phyloP scores from a whole-genome alignment of 345 rosid genomes.

The Moringa oleifera region DNA sequence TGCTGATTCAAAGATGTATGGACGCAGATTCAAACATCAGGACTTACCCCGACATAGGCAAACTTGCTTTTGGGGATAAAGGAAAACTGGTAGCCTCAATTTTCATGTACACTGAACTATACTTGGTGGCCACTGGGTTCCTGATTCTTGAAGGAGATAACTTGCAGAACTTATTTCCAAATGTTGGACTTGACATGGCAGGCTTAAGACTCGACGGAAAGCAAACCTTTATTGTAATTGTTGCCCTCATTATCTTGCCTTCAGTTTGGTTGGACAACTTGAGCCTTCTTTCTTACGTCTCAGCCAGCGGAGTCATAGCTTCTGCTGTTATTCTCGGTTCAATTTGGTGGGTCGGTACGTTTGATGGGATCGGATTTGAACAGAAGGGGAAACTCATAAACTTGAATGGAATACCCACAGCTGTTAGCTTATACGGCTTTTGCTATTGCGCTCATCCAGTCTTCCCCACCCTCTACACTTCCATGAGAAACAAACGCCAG shows the following conservation, averaged over 20 bases:
- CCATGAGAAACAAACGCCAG: slow-evolving; percentile 73
- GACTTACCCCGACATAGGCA: slow-evolving; percentile 82
- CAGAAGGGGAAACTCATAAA: slow-evolving; percentile 39
- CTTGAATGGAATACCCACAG: slow-evolving; percentile 56
- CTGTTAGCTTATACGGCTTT: slow-evolving; percentile 83
- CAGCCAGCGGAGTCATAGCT: slow-evolving; percentile 87
- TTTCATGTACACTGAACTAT: slow-evolving; percentile 77
- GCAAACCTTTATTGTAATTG: slow-evolving; percentile 53
- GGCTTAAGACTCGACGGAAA: slow-evolving; percentile 44
- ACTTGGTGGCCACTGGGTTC: slow-evolving; percentile 75
- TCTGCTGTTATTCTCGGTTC: slow-evolving; percentile 67
- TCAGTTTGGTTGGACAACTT: slow-evolving; percentile 74
- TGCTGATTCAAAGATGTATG: slow-evolving; percentile 78
- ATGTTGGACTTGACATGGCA: slow-evolving; percentile 35
- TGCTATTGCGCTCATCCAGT: slow-evolving; percentile 93
- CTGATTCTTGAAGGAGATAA: slow-evolving; percentile 90
- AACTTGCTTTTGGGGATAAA: slow-evolving; percentile 64
- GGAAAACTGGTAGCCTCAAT: slow-evolving; percentile 54
- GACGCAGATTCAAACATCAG: slow-evolving; percentile 55
- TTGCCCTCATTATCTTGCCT: slow-evolving; percentile 69
- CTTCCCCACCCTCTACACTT: slow-evolving; percentile 76
- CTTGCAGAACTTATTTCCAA: slow-evolving; percentile 52
- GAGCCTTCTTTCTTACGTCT: slow-evolving; percentile 71
- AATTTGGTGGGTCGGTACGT: slow-evolving; percentile 61
- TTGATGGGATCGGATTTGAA: slow-evolving; percentile 68